Conservation (phyloP, 768 basidiomycete species). For the Epithele typhae region DNA sequence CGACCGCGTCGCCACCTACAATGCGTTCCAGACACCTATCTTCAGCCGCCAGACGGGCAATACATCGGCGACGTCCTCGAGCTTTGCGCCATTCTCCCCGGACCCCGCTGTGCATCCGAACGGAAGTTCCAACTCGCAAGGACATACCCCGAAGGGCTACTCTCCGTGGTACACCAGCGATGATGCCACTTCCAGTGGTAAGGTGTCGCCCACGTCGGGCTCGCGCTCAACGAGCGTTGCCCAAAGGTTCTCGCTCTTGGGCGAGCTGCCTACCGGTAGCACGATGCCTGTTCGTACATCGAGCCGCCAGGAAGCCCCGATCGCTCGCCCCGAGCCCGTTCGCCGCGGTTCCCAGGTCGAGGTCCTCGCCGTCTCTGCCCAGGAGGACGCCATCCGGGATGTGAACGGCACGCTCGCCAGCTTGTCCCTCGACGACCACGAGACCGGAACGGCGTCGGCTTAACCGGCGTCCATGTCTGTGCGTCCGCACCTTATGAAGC, state of each 20-base stretch:
- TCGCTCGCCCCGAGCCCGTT: slow-evolving; percentile 17
- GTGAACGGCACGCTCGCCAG: slow-evolving; percentile 75
- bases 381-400: slow-evolving; percentile 58
- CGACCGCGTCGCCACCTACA: slow-evolving; percentile 14
- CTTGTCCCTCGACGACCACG: slow-evolving; percentile 52
- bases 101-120: slow-evolving; percentile 51
- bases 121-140: slow-evolving; percentile 32
- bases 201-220: slow-evolving; percentile 36
- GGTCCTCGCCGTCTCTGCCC: slow-evolving; percentile 12
- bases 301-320: slow-evolving; percentile 36
- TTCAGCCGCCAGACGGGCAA: slow-evolving; percentile 13
- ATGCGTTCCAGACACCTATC: slow-evolving; percentile 16
- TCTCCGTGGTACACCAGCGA: slow-evolving; percentile 44
- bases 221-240: slow-evolving; percentile 40
- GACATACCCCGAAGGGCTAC: slow-evolving; percentile 46
- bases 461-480: no score
- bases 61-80: slow-evolving; percentile 5
- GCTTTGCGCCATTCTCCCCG: slow-evolving; percentile 78
- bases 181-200: slow-evolving; percentile 31
- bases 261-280: no score
- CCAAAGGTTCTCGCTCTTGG: slow-evolving; percentile 44
- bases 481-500: no score
- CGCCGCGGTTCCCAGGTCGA: slow-evolving; percentile 19
- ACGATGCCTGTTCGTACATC: slow-evolving; percentile 34
- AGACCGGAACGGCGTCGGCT: slow-evolving; percentile 7